A percentile compares a stretch with the other conserved stretches of the same genome.
Evolutionary conservation across 2,329 filamentous ascomycete genomes (phyloP).

Genomic region (Aplosporella prunicola): DNA sequence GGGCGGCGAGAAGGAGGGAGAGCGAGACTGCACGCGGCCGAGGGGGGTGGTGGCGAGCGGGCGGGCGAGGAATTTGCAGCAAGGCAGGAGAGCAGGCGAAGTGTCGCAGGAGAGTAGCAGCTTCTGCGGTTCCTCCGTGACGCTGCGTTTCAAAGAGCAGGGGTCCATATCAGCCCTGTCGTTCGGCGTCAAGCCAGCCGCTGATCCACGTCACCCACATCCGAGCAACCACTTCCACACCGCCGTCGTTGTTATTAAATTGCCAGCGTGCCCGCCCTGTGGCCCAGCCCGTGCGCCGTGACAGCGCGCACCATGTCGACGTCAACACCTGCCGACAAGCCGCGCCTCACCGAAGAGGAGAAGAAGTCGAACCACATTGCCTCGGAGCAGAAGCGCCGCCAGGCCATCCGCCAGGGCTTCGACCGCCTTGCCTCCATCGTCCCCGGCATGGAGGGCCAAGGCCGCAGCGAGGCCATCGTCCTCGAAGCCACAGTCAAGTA

Average conservation of each 20-base stretch:
- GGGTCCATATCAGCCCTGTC: background rate
- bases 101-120: too few relatives aligned
- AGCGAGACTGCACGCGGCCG: slow-evolving; percentile 2
- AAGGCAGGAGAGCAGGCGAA: too few relatives aligned
- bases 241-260: too few relatives aligned
- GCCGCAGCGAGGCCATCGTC: slow-evolving; percentile 77
- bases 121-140: too few relatives aligned
- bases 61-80: background rate
- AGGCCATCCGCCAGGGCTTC: slow-evolving; percentile 74
- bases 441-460: slow-evolving; percentile 72
- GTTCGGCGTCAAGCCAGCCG: background rate
- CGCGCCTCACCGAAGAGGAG: slow-evolving; percentile 57
- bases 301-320: slow-evolving; percentile 6
- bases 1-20: background rate
- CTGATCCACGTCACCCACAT: slow-evolving; percentile 3
- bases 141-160: too few relatives aligned
- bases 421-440: slow-evolving; percentile 72
- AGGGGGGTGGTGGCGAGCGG: background rate
- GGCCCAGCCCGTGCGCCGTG: background rate
- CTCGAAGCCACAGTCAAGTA: slow-evolving; percentile 46
- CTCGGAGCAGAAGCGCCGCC: slow-evolving; percentile 56
- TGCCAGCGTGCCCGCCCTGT: background rate
- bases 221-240: slow-evolving; percentile 1
- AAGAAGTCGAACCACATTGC: slow-evolving; percentile 68
- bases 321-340: slow-evolving; percentile 39